phyloP scores from a whole-genome alignment of 306 rosid genomes.

The Argentina anserina region DNA sequence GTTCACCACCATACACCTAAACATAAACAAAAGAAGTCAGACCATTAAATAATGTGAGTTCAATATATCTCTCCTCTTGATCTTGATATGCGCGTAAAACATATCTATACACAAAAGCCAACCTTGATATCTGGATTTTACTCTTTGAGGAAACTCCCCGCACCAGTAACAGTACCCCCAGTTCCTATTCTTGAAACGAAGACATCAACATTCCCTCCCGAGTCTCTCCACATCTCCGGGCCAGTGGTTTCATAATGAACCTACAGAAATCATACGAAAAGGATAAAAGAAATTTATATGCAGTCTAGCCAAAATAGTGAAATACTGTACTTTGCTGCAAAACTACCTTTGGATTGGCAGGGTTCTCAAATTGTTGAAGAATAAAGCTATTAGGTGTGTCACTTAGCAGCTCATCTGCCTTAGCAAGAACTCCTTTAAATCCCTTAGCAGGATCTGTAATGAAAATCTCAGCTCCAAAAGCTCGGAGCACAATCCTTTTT shows the following conservation, averaged over 20 bases:
- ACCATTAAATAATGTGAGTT: not conserved
- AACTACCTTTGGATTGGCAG: constrained; percentile 61
- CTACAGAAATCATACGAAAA: constrained; percentile 28
- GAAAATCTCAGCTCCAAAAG: constrained; percentile 79
- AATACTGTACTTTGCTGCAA: not conserved
- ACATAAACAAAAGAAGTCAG: not conserved
- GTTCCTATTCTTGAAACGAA: constrained; percentile 81
- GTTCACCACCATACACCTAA: constrained; percentile 78
- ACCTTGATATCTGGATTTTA: constrained; percentile 76
- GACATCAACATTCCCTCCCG: constrained; percentile 59
- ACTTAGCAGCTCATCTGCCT: constrained; percentile 49
- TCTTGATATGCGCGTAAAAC: no score
- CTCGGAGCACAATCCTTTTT: constrained; percentile 58
- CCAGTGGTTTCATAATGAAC: constrained; percentile 87
- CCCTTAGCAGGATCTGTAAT: constrained; percentile 71
- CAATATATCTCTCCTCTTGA: not conserved
- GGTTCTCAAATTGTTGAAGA: constrained; percentile 61
- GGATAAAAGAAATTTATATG: not conserved
- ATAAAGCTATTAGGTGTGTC: constrained; percentile 47
- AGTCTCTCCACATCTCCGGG: constrained; percentile 87
- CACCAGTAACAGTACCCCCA: constrained; percentile 70
- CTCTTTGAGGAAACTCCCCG: constrained; percentile 72
- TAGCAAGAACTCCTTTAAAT: constrained; percentile 39
- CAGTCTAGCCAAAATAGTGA: not conserved
- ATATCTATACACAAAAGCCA: not conserved